These are phyloP conservation scores for Neoscytalidium dimidiatum DNA, from an alignment of 2,329 filamentous ascomycete genomes.

Conservation along the genomic window DNA sequence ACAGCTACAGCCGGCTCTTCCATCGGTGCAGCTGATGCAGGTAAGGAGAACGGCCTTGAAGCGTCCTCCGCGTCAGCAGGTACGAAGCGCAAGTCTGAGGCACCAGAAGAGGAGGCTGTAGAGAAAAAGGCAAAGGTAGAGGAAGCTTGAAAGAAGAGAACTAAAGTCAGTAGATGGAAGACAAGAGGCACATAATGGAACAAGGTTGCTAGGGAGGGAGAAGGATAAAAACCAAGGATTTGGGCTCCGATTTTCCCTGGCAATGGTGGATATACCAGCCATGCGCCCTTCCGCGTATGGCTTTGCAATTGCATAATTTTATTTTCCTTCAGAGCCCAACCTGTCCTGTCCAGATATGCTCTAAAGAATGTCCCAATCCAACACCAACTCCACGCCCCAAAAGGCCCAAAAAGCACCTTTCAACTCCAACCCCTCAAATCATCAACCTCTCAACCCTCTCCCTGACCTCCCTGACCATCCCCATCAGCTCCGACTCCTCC, in stretches of 20 bases:
- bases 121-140: slow-evolving; percentile 22
- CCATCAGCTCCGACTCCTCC: background rate
- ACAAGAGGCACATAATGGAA: background rate
- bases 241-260: background rate
- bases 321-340: background rate
- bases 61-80: background rate
- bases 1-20: slow-evolving; percentile 1
- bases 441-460: slow-evolving; percentile 7
- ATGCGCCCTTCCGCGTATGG: background rate
- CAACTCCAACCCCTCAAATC: background rate
- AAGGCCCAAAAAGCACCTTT: background rate
- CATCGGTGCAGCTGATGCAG: background rate
- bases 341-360: background rate
- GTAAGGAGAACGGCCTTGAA: slow-evolving; percentile 20
- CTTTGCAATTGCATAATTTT: background rate
- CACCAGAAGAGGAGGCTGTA: slow-evolving; percentile 18
- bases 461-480: background rate
- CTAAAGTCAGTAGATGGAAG: background rate
- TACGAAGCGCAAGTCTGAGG: slow-evolving; percentile 16
- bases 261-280: background rate
- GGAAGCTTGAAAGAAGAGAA: background rate
- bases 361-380: background rate
- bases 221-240: background rate
- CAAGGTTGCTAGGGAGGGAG: background rate
- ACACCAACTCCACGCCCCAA: background rate